Conservation (phyloP, 148 eudicot genomes). For the Vaccinium macrocarpon region DNA sequence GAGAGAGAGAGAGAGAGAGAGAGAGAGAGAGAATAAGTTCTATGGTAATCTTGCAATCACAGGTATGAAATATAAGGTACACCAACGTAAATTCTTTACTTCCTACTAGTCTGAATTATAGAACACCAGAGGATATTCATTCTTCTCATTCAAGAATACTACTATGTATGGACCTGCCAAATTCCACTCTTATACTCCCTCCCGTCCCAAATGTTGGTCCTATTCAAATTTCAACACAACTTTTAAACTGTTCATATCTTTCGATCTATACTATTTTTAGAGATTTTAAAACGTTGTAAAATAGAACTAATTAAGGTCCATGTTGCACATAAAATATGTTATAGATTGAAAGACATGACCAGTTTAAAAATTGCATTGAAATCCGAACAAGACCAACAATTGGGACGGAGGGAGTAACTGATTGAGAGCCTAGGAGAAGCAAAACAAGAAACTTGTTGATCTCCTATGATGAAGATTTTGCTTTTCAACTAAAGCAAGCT, state of each 20-base stretch:
- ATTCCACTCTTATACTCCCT: not conserved
- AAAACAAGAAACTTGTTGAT: not conserved
- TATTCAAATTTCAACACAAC: no score
- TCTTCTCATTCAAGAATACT: not conserved
- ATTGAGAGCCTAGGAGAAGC: not conserved
- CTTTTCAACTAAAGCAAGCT: not conserved
- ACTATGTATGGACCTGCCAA: not conserved
- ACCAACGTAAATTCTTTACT: not conserved
- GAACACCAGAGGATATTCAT: not conserved
- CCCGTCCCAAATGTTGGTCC: no score
- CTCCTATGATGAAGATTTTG: not conserved
- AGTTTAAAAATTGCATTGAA: no score
- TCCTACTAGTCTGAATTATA: not conserved
- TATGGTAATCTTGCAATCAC: not conserved
- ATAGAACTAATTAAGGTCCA: no score
- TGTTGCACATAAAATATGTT: no score
- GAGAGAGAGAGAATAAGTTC: not conserved
- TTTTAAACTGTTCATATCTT: no score
- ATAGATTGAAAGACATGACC: no score
- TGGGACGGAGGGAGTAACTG: no score
- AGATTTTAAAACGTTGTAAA: no score
- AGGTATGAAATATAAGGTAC: not conserved
- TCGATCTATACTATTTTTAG: no score
- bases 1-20: not conserved
- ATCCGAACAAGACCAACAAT: no score